Percentiles rank a stretch among this genome's conserved stretches.
phyloP scores from a whole-genome alignment of 2,329 filamentous ascomycete species.

The Aspergillus eucalypticola region DNA sequence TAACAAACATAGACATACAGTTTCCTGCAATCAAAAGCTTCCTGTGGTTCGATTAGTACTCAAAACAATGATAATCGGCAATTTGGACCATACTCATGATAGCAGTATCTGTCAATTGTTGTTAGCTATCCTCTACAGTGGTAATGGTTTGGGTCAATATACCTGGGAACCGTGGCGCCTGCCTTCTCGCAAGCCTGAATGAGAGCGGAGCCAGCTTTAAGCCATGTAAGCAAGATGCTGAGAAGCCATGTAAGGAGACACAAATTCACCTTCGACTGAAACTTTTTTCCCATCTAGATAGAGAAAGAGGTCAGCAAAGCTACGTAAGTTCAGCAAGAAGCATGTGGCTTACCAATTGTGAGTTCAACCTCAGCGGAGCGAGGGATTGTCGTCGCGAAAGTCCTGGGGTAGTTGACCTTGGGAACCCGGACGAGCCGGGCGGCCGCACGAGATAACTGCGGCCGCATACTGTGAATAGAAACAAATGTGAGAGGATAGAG shows the following conservation, averaged over 20 bases:
- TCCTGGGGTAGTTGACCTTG: slow-evolving; percentile 64
- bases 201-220: slow-evolving; percentile 83
- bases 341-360: slow-evolving; percentile 72
- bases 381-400: slow-evolving; percentile 77
- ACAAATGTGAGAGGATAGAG: slow-evolving; percentile 18
- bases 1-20: slow-evolving; percentile 54
- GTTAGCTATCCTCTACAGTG: slow-evolving; percentile 27
- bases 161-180: slow-evolving; percentile 84
- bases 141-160: slow-evolving; percentile 30
- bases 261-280: slow-evolving; percentile 80
- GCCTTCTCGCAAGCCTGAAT: slow-evolving; percentile 99
- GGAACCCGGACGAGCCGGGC: slow-evolving; percentile 56
- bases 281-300: slow-evolving; percentile 90
- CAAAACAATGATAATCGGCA: slow-evolving; percentile 4
- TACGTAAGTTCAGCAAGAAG: slow-evolving; percentile 29
- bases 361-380: slow-evolving; percentile 92
- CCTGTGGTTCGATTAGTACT: slow-evolving; percentile 50
- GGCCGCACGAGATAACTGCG: slow-evolving; percentile 64
- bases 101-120: slow-evolving; percentile 75
- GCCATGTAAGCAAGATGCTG: slow-evolving; percentile 27
- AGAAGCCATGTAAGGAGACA: slow-evolving; percentile 1
- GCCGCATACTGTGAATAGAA: slow-evolving; percentile 57
- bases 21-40: slow-evolving; percentile 99
- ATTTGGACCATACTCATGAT: slow-evolving; percentile 73
- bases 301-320: slow-evolving; percentile 52